Evolutionary conservation across 2,329 filamentous ascomycete species (phyloP).

Genomic region (Monilinia laxa): DNA sequence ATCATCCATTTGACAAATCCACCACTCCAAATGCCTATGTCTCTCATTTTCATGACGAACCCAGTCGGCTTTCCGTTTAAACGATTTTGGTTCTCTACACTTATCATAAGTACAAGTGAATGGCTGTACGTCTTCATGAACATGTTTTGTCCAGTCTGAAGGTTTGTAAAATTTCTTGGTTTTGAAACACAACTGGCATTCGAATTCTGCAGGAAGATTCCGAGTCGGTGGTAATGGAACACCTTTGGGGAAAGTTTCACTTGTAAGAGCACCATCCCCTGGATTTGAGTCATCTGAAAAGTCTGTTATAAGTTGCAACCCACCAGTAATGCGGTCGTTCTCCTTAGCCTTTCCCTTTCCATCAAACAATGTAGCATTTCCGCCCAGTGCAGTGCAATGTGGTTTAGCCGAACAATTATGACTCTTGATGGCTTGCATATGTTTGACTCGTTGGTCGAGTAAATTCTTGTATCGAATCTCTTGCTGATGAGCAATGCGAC

Average conservation of each 20-base stretch:
- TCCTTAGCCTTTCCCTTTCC: conserved; percentile 59
- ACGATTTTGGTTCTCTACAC: conserved; percentile 83
- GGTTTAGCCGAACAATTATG: conserved; percentile 59
- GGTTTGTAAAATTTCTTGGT: conserved; percentile 85
- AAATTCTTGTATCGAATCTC: conserved; percentile 75
- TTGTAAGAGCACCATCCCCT: conserved; percentile 66
- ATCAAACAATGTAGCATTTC: conserved; percentile 61
- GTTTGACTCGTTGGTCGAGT: conserved; percentile 67
- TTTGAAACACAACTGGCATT: conserved; percentile 84
- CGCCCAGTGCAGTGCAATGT: conserved; percentile 66
- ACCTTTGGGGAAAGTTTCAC: conserved; percentile 74
- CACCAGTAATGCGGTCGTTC: conserved; percentile 54
- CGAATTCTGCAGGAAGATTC: conserved; percentile 79
- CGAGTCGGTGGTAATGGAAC: conserved; percentile 79
- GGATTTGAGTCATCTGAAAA: conserved; percentile 65
- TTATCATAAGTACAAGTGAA: conserved; percentile 88
- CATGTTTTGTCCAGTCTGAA: conserved; percentile 95
- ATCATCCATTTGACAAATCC: conserved; percentile 78
- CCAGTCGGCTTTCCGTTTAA: conserved; percentile 96
- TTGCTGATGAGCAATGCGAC: conserved; percentile 81
- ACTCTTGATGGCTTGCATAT: conserved; percentile 59
- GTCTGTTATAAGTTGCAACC: conserved; percentile 55
- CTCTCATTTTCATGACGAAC: conserved; percentile 91
- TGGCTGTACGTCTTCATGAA: conserved; percentile 89
- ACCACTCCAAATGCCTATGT: conserved; percentile 87